Conservation (phyloP, 1,139 yeast genomes). For the Geotrichum carabidarum region DNA sequence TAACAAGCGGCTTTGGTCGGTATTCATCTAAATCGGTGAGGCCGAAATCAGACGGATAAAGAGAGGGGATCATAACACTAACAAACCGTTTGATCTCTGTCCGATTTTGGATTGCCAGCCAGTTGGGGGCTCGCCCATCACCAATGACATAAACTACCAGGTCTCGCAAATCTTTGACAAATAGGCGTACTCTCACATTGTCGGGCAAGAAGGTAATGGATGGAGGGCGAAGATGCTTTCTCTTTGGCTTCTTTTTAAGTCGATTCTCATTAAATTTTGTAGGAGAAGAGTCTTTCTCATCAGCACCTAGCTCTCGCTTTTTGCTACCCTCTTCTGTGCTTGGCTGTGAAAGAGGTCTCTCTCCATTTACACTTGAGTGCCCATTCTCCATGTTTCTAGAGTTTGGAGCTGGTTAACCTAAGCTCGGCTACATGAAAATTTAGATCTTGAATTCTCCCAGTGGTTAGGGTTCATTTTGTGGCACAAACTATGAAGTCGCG, state of each 20-base stretch:
- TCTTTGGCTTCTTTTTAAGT: slow-evolving; percentile 11
- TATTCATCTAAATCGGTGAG: slow-evolving; percentile 18
- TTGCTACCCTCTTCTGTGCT: too few species aligned
- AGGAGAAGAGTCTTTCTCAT: too few species aligned
- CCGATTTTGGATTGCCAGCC: slow-evolving; percentile 38
- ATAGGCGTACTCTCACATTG: slow-evolving; percentile 19
- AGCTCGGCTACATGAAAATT: too few species aligned
- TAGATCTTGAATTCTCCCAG: too few species aligned
- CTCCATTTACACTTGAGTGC: too few species aligned
- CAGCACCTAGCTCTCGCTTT: too few species aligned
- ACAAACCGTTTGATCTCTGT: slow-evolving; percentile 47
- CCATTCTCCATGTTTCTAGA: too few species aligned
- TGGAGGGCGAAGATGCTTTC: slow-evolving; percentile 25
- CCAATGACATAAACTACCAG: slow-evolving; percentile 47
- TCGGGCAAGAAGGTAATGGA: slow-evolving; percentile 28
- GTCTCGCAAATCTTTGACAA: slow-evolving; percentile 45
- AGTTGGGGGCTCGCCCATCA: slow-evolving; percentile 42
- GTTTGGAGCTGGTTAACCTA: too few species aligned
- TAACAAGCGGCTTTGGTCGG: slow-evolving; percentile 23
- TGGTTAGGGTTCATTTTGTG: too few species aligned
- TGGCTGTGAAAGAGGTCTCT: too few species aligned
- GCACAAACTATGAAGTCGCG: too few species aligned
- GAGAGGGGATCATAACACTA: slow-evolving; percentile 62
- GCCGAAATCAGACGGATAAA: slow-evolving; percentile 46
- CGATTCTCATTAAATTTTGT: not conserved